Evolutionary conservation across 768 basidiomycete genomes (phyloP).

Genomic region (Suillus paluster): DNA sequence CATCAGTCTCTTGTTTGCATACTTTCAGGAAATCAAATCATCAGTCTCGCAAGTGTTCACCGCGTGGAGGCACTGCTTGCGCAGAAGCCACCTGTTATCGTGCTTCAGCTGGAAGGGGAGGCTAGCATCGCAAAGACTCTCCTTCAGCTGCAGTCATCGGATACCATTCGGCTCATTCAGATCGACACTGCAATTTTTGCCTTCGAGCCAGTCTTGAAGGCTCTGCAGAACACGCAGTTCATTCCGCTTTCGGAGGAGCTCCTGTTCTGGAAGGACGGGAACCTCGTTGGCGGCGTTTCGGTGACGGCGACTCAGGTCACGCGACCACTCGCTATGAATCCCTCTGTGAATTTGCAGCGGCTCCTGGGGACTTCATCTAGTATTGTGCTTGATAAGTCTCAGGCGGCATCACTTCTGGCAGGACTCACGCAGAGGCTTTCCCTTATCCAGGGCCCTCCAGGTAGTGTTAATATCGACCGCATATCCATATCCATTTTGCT

Average conservation of each 20-base stretch:
- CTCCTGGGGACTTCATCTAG: constrained; percentile 42
- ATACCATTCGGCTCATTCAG: constrained; percentile 51
- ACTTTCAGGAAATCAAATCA: constrained; percentile 48
- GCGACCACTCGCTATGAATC: constrained; percentile 32
- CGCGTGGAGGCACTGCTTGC: constrained; percentile 58
- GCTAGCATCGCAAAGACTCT: constrained; percentile 44
- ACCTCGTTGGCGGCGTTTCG: constrained; percentile 15
- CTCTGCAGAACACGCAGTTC: constrained; percentile 48
- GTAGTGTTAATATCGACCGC: constrained; percentile 39
- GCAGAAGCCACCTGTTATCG: constrained; percentile 50
- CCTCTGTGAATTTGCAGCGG: constrained; percentile 43
- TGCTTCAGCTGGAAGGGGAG: constrained; percentile 55
- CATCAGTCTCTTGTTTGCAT: constrained; percentile 62
- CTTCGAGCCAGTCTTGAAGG: constrained; percentile 62
- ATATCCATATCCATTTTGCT: neutral
- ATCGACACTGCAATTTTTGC: constrained; percentile 66
- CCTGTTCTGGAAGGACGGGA: constrained; percentile 51
- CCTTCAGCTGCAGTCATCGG: constrained; percentile 39
- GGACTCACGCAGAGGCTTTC: constrained; percentile 61
- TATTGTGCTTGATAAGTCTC: constrained; percentile 56
- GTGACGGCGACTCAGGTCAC: constrained; percentile 28
- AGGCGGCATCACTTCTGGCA: constrained; percentile 47
- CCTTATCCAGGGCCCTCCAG: constrained; percentile 73
- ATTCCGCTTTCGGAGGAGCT: constrained; percentile 57
- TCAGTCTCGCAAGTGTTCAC: constrained; percentile 56